Evolutionary conservation across 2,329 filamentous ascomycete species (phyloP).

Genomic region (Penicillium sumatraense): DNA sequence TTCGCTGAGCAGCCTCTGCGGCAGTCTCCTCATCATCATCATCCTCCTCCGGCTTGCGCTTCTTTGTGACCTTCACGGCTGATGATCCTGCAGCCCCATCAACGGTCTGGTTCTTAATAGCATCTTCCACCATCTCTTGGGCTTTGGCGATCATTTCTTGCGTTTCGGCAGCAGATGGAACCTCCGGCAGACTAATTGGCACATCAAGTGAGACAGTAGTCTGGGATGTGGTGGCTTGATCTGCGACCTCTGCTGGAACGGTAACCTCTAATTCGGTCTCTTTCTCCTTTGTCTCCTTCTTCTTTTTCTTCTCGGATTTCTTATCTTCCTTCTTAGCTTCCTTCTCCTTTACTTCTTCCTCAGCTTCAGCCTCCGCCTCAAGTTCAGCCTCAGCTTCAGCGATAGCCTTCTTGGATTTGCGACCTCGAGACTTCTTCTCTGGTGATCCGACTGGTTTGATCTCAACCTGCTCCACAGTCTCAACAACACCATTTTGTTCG

Average conservation of each 20-base stretch:
- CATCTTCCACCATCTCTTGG: conserved; percentile 82
- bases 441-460: conserved; percentile 24
- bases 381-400: conserved; percentile 17
- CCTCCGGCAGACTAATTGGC: conserved; percentile 67
- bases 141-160: conserved; percentile 84
- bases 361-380: conserved; percentile 29
- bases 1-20: conserved; percentile 49
- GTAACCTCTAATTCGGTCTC: conserved; percentile 64
- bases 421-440: conserved; percentile 23
- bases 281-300: conserved; percentile 26
- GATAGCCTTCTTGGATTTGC: conserved; percentile 28
- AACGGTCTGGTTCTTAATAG: conserved; percentile 55
- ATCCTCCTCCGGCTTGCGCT: conserved; percentile 72
- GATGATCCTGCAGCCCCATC: conserved; percentile 42
- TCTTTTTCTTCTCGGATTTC: conserved; percentile 56
- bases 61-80: conserved; percentile 53
- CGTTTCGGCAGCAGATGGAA: conserved; percentile 77
- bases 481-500: conserved; percentile 13
- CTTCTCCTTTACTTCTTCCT: conserved; percentile 29
- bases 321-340: conserved; percentile 59
- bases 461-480: conserved; percentile 31
- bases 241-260: conserved; percentile 60
- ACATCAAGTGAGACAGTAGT: conserved; percentile 78
- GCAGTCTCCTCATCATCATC: conserved; percentile 49
- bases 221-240: conserved; percentile 68